phyloP scores from a whole-genome alignment of 1,284 basidiomycete genomes.

The Butyriboletus pseudospeciosus region DNA sequence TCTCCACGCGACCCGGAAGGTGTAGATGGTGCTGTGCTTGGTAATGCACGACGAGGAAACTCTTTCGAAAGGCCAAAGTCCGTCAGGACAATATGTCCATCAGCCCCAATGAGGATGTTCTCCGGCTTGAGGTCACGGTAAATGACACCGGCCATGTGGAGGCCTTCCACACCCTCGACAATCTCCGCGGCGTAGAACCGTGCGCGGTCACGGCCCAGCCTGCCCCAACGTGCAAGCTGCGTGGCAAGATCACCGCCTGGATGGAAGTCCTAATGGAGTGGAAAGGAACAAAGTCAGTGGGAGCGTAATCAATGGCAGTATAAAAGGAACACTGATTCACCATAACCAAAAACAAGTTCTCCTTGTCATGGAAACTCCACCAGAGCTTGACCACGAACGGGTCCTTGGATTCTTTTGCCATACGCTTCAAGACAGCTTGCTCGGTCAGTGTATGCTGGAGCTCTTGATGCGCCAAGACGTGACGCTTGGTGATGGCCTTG shows the following conservation, averaged over 20 bases:
- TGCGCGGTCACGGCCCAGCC: slow-evolving; percentile 86
- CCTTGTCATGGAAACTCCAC: slow-evolving; percentile 95
- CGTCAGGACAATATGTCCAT: slow-evolving; percentile 93
- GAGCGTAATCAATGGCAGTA: slow-evolving; percentile 8
- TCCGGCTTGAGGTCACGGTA: slow-evolving; percentile 92
- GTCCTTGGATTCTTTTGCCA: slow-evolving; percentile 76
- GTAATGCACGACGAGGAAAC: slow-evolving; percentile 56
- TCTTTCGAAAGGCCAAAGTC: slow-evolving; percentile 93
- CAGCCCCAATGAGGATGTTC: slow-evolving; percentile 88
- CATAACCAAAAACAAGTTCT: slow-evolving; percentile 90
- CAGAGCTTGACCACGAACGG: slow-evolving; percentile 93
- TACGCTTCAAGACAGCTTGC: slow-evolving; percentile 86
- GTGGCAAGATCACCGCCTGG: slow-evolving; percentile 96
- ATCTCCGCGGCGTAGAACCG: slow-evolving; percentile 97
- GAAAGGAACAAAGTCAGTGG: slow-evolving; percentile 19
- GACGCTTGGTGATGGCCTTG: slow-evolving; percentile 95
- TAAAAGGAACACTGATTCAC: slow-evolving; percentile 37
- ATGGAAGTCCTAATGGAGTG: slow-evolving; percentile 73
- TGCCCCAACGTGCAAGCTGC: slow-evolving; percentile 91
- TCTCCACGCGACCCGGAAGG: slow-evolving; percentile 51
- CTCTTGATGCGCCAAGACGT: slow-evolving; percentile 94
- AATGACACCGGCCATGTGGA: slow-evolving; percentile 83
- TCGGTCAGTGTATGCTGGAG: slow-evolving; percentile 93
- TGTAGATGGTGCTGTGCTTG: slow-evolving; percentile 52
- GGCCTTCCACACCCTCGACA: slow-evolving; percentile 88